phyloP scores from a whole-genome alignment of 1,139 yeast genomes.

The Diutina catenulata region DNA sequence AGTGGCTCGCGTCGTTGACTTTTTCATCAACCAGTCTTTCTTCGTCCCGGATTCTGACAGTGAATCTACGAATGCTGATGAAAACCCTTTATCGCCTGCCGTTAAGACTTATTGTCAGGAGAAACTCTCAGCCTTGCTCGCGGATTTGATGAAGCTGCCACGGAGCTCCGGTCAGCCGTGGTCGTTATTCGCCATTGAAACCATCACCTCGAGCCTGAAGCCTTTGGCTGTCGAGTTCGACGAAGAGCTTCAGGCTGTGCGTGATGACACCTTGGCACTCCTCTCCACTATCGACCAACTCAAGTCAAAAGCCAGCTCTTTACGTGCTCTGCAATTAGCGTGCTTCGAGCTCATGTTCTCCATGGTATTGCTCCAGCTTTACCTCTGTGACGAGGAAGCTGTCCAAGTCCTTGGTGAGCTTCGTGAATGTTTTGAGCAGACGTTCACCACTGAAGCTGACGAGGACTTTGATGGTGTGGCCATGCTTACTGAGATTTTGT shows the following conservation, averaged over 20 bases:
- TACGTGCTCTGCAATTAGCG: slow-evolving; percentile 18
- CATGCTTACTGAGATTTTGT: slow-evolving; percentile 67
- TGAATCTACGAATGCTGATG: too few species aligned
- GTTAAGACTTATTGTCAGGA: slow-evolving; percentile 21
- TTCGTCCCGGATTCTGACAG: too few species aligned
- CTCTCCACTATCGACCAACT: slow-evolving; percentile 33
- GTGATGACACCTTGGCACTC: slow-evolving; percentile 37
- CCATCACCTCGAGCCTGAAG: slow-evolving; percentile 17
- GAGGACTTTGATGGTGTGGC: slow-evolving; percentile 26
- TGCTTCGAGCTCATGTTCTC: slow-evolving; percentile 67
- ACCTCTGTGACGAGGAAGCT: slow-evolving; percentile 72
- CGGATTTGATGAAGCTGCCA: slow-evolving; percentile 40
- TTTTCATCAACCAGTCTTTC: slow-evolving; percentile 44
- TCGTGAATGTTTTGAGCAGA: slow-evolving; percentile 36
- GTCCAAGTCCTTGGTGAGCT: slow-evolving; percentile 66
- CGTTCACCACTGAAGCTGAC: slow-evolving; percentile 13
- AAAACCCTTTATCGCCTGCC: background rate
- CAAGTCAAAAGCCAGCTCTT: too few species aligned
- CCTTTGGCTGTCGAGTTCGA: slow-evolving; percentile 38
- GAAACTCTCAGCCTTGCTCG: slow-evolving; percentile 51
- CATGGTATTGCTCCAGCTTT: slow-evolving; percentile 67
- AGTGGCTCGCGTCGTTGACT: slow-evolving; percentile 37
- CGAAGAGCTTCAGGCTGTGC: slow-evolving; percentile 38
- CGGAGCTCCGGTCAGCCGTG: slow-evolving; percentile 42
- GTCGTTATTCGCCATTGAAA: slow-evolving; percentile 36